These are phyloP conservation scores for Nicotiana tabacum DNA, from an alignment of 257 asterid species.

Conservation along the genomic window DNA sequence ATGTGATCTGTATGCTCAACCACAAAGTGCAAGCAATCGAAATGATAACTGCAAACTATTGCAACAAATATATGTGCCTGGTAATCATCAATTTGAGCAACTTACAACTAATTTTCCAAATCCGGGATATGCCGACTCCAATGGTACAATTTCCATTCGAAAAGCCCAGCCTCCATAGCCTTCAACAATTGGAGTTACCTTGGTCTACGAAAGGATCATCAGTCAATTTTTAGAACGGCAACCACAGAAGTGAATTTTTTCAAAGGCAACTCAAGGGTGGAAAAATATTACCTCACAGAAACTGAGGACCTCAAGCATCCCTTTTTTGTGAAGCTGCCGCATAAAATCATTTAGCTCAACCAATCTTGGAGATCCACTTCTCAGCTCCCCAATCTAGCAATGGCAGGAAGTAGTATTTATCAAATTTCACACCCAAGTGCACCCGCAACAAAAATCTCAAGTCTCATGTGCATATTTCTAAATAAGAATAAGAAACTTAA, in stretches of 20 bases:
- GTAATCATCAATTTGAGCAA: slow-evolving; percentile 12
- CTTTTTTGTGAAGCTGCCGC: slow-evolving; percentile 66
- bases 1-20: background rate
- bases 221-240: slow-evolving; percentile 12
- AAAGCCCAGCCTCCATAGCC: slow-evolving; percentile 99
- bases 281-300: slow-evolving; percentile 67
- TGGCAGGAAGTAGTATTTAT: slow-evolving; percentile 16
- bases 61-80: background rate
- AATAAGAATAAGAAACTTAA: background rate
- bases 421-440: background rate
- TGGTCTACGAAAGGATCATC: slow-evolving; percentile 59
- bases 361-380: slow-evolving; percentile 96
- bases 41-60: background rate
- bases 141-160: slow-evolving; percentile 93
- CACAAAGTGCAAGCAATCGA: background rate
- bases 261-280: background rate
- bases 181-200: slow-evolving; percentile 95
- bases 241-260: background rate
- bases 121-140: slow-evolving; percentile 97
- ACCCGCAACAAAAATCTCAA: slow-evolving; percentile 3
- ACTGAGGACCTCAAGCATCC: slow-evolving; percentile 85
- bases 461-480: slow-evolving; percentile 8
- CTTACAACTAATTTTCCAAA: slow-evolving; percentile 93
- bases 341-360: slow-evolving; percentile 86
- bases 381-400: slow-evolving; percentile 84